Base-by-base conservation (phyloP, 169 alveolate species). In the Plasmodium falciparum region DNA sequence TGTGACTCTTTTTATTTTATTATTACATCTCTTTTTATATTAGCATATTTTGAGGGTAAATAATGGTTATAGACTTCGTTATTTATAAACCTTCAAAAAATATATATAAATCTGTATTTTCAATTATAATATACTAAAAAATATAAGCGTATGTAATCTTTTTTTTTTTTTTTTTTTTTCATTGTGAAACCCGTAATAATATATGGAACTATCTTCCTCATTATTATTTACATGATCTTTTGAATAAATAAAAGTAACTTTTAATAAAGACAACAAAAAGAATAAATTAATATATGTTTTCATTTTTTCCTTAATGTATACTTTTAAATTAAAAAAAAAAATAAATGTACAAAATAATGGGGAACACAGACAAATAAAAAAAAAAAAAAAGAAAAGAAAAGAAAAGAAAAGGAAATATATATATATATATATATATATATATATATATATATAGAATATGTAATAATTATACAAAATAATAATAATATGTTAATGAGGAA, bases 51-150 rank as follows among this genome's bases (percentile, higher is more conserved):
- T 17, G 91, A 83, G 13, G 91, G 91, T 66, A 83, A 7, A 50
- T 83, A 83, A 83, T 83, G 91, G 15, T 83, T 83, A 43, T 83
- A 83, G 33, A 43, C 67, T 73, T 83, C 91, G 59, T 83, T 83
- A 83, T 83, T 83, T 83, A 69, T 83, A 22, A 70, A 83, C 78
- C 91, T 83, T 71, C 61, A 70, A 26, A 70, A 83, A 54, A 67
- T 33, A 69, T 61, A 22, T 22, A 6, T 66, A 26, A 39, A 66
- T 59, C 63, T 56, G 17, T 58, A 78, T 13, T 47, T 24, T 61
- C 62, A 70, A 12, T 39, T 56, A 47, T 78, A 71, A 47, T 20
- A 67, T 43, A 29, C 26, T 39, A 11, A 65, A 52, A 54, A 15
- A 29, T 17, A 50, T 59, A 52, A 33, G 49, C 15, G 4, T 39